Base-by-base conservation (phyloP, 2,329 filamentous ascomycete species). In the Penicillium sp. region DNA sequence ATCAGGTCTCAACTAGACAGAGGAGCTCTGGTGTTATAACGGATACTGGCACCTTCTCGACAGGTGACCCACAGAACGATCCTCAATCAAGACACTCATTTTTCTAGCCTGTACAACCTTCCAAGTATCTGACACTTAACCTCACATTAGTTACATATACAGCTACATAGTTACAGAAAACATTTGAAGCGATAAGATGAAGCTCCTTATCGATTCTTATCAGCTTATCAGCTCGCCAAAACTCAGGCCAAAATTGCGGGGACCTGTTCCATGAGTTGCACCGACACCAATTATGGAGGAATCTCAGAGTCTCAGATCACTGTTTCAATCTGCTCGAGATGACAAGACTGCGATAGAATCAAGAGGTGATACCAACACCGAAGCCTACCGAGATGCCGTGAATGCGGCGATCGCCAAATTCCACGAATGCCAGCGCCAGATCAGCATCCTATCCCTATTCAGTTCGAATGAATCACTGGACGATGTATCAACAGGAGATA, bases 381-480 rank as follows among this genome's bases (percentile, higher is more conserved):
- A 82, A 29, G 70, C 75, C 47, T 92, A 86, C 72, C 82, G 82
- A 65, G 79, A 85, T 57, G 82, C 83, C 61, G 78, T 95, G 58
- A 75, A 76, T 52, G 72, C 77, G 33, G 81, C 88, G 35, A 82
- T 95, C 59, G 72, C 80, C 55, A 80, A 83, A 46, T 92, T 95
- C 72, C 78, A 87, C 62, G 78, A 87, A 67, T 91, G 88, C 68
- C 77, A 86, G 50, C 75, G 81, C 51, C 81, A 88, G 48, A 82
- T 88, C 56, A 77, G 82, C 57, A 78, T 82, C 52, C 77, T 93
- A 24, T 86, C 88, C 0, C 77, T 98, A 46, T 97, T 97, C 79
- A 95, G 89, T 59, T 78, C 84, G 31, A 98, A 98, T 71, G 93
- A 98, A 70, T 80, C 81, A 0, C 72, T 92, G 33, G 93, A 98